Evolutionary conservation across 2,329 filamentous ascomycete species (phyloP).

Genomic region (Didymella sp.): DNA sequence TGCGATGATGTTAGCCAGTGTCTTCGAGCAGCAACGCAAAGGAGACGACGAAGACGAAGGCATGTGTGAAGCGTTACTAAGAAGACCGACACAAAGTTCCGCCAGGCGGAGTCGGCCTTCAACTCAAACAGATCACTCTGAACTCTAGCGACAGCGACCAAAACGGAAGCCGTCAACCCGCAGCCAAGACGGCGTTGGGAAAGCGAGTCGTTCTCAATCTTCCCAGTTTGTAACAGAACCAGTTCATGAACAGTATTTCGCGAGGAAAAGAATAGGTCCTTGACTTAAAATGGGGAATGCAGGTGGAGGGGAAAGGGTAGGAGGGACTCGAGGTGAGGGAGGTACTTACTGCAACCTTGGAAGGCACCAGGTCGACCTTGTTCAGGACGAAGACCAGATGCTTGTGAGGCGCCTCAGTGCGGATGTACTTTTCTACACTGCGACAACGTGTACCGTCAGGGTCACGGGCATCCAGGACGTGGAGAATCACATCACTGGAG

Average conservation of each 20-base stretch:
- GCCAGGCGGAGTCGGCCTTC: conserved; percentile 75
- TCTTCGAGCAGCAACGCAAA: conserved; percentile 24
- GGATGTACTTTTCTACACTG: conserved; percentile 91
- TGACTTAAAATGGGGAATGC: conserved; percentile 86
- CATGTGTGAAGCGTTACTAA: conserved; percentile 99
- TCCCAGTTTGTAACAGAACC: conserved; percentile 99
- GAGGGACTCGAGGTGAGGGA: conserved; percentile 7
- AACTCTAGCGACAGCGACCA: conserved; percentile 80
- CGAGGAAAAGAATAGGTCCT: conserved; percentile 69
- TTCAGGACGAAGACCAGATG: conserved; percentile 90
- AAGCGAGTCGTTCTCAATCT: conserved; percentile 82
- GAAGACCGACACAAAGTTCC: conserved; percentile 78
- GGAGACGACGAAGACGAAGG: conserved; percentile 31
- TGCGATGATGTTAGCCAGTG: conserved; percentile 53
- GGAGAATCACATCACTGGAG: conserved; percentile 94
- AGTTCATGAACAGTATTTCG: conserved; percentile 68
- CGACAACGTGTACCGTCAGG: conserved; percentile 79
- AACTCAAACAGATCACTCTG: conserved; percentile 95
- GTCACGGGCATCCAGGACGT: conserved; percentile 42
- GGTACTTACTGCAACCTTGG: conserved; percentile 88
- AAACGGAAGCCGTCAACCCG: conserved; percentile 83
- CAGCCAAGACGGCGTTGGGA: conserved; percentile 66
- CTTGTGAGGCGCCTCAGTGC: conserved; percentile 93
- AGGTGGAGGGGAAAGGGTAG: conserved; percentile 51
- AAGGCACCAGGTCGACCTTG: conserved; percentile 92